Evolutionary conservation across 495 filamentous ascomycete species (phyloP).

Genomic region (Penicillium salamii): DNA sequence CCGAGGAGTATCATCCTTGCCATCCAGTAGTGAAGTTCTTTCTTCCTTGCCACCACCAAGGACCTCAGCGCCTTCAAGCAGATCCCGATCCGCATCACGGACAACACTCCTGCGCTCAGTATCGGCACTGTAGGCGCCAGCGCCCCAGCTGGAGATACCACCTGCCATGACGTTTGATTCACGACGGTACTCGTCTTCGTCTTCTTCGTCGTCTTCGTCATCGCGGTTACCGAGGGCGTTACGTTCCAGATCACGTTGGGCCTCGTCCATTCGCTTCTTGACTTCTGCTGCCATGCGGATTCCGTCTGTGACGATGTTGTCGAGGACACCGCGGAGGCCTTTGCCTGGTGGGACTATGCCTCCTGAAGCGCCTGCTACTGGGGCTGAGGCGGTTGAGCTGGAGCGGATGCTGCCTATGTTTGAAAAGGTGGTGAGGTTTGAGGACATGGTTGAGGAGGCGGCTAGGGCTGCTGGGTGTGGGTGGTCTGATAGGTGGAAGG

Average conservation of each 20-base stretch:
- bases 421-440: constrained; percentile 77
- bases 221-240: constrained; percentile 70
- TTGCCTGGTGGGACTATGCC: constrained; percentile 62
- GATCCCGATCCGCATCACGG: constrained; percentile 69
- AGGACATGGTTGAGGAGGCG: constrained; percentile 63
- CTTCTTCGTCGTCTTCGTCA: constrained; percentile 73
- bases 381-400: constrained; percentile 32
- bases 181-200: constrained; percentile 49
- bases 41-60: constrained; percentile 28
- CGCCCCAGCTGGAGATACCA: constrained; percentile 46
- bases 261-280: constrained; percentile 86
- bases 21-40: constrained; percentile 28
- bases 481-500: constrained; percentile 62
- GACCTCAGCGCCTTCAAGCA: constrained; percentile 60
- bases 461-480: constrained; percentile 36
- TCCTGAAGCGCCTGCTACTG: constrained; percentile 44
- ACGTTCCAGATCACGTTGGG: constrained; percentile 77
- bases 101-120: constrained; percentile 58
- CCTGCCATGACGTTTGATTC: constrained; percentile 32
- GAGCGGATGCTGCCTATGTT: constrained; percentile 56
- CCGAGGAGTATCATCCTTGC: constrained; percentile 11
- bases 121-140: constrained; percentile 50
- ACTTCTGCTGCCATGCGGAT: constrained; percentile 94
- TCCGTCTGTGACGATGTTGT: constrained; percentile 95
- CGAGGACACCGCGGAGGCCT: constrained; percentile 85